Base-by-base conservation (phyloP, 2,329 filamentous ascomycete genomes). In the Septoria petroselini region DNA sequence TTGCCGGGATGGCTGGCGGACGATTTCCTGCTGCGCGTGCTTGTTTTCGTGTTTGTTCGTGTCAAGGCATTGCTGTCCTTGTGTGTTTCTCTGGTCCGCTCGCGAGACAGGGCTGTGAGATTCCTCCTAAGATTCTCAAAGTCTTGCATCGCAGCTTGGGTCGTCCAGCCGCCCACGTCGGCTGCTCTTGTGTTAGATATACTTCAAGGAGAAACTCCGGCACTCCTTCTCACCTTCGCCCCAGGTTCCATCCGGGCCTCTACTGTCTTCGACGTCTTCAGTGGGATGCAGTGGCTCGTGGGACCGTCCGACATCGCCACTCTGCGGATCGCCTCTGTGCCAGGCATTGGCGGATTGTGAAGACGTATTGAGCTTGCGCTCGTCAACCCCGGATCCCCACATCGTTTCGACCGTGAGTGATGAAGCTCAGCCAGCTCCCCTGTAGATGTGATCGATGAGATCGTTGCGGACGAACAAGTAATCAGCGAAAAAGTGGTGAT, bases 51-150 rank as follows among this genome's bases (percentile, higher is more conserved):
- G 25, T 55, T 63, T 12, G 44, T 38, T 34, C 52, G 49, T 33
- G 55, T 60, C 2, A 48, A 59, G 35, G n/a, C 58, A 61, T 19
- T 51, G 39, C 27, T 27, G 7, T 41, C 45, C 30, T 21, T 41
- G n/a, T 62, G 56, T 3, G 60, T 57, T 3, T 65, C 61, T 41
- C 58, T 62, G 7, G 69, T 67, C 38, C 67, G 65, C 53, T 71
- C 71, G 50, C 74, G 68, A 34, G 76, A 81, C 17, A 83, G 63
- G 7, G 71, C 70, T 4, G 76, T 77, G 52, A 85, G 69, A 54
- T 83, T 75, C 41, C 71, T 70, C 30, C 76, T 71, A 63, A 85
- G 74, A 34, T 76, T 74, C 57, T 82, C 76, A 49, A 76, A 81
- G 15, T 84, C 81, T 52, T 80, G 73, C 74, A 81, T 79, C 8